Conservation (phyloP, 495 filamentous ascomycete genomes). For the Penicillium chermesinum region DNA sequence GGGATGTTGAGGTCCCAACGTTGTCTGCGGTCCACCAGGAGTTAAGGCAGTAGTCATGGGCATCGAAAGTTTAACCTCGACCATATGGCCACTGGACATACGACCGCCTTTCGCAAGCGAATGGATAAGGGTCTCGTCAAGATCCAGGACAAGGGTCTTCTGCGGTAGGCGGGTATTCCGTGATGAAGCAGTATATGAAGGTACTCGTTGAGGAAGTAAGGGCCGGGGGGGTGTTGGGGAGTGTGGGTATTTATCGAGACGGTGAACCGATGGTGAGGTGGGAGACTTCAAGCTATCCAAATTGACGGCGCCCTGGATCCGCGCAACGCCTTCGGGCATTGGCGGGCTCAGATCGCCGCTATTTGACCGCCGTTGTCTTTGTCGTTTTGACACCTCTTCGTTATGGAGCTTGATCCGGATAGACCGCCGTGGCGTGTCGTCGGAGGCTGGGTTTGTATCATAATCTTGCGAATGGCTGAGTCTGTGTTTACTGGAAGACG, state of each 20-base stretch:
- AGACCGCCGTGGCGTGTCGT: constrained; percentile 71
- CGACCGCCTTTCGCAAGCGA: constrained; percentile 93
- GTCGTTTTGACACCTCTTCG: constrained; percentile 57
- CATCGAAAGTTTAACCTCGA: constrained; percentile 84
- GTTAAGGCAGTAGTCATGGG: constrained; percentile 54
- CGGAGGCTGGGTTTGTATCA: constrained; percentile 31
- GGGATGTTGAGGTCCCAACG: constrained; percentile 80
- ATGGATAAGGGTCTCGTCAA: constrained; percentile 96
- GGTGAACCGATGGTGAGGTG: constrained; percentile 68
- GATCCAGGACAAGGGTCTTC: constrained; percentile 91
- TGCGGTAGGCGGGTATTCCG: constrained; percentile 49
- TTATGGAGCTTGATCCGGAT: constrained; percentile 89
- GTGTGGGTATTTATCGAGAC: constrained; percentile 81
- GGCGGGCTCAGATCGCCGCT: constrained; percentile 29
- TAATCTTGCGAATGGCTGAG: constrained; percentile 51
- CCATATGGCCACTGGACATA: constrained; percentile 97
- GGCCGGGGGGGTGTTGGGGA: constrained; percentile 84
- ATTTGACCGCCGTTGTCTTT: constrained; percentile 47
- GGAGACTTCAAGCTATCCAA: constrained; percentile 70
- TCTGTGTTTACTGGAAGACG: constrained; percentile 24
- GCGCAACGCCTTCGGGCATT: constrained; percentile 27
- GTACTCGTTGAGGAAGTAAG: constrained; percentile 77
- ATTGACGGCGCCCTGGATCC: constrained; percentile 29
- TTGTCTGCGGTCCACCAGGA: constrained; percentile 56
- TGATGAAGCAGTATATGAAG: constrained; percentile 63